phyloP scores from a whole-genome alignment of 306 rosid species.

The Calophaca sinica region DNA sequence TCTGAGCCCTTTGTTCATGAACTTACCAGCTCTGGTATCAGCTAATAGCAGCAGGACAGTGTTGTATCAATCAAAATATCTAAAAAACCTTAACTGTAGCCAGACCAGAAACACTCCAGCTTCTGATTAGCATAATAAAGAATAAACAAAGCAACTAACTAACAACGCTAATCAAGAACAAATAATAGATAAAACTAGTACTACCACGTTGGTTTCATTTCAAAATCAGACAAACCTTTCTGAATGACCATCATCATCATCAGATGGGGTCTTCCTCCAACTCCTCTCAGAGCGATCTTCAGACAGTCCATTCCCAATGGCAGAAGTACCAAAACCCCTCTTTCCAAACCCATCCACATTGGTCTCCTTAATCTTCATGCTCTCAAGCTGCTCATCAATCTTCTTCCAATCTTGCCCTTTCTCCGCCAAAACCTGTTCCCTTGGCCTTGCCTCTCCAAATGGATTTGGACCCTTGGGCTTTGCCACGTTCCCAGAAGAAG shows the following conservation, averaged over 20 bases:
- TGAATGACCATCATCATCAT: slow-evolving; percentile 58
- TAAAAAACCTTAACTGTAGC: slow-evolving; percentile 20
- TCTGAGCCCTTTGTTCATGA: background rate
- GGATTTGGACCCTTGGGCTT: slow-evolving; percentile 76
- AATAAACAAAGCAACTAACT: background rate
- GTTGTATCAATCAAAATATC: background rate
- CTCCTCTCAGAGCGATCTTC: slow-evolving; percentile 61
- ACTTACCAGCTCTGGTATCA: background rate
- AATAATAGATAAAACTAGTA: background rate
- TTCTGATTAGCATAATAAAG: background rate
- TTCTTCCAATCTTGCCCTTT: slow-evolving; percentile 93
- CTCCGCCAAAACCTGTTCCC: slow-evolving; percentile 95
- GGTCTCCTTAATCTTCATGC: slow-evolving; percentile 67
- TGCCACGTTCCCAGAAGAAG: slow-evolving; percentile 37
- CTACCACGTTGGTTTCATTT: background rate
- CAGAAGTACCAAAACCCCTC: slow-evolving; percentile 59
- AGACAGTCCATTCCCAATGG: slow-evolving; percentile 54
- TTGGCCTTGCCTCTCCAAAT: slow-evolving; percentile 88
- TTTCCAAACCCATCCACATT: slow-evolving; percentile 58
- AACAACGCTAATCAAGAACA: slow-evolving; percentile 25
- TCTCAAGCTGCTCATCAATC: slow-evolving; percentile 86
- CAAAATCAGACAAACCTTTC: slow-evolving; percentile 58
- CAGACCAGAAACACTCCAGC: slow-evolving; percentile 14
- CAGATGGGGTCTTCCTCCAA: slow-evolving; percentile 76
- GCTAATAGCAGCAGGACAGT: background rate